These are phyloP conservation scores for Yamadazyma kanchanaburiensis DNA, from an alignment of 1,139 yeast genomes.

Conservation along the genomic window DNA sequence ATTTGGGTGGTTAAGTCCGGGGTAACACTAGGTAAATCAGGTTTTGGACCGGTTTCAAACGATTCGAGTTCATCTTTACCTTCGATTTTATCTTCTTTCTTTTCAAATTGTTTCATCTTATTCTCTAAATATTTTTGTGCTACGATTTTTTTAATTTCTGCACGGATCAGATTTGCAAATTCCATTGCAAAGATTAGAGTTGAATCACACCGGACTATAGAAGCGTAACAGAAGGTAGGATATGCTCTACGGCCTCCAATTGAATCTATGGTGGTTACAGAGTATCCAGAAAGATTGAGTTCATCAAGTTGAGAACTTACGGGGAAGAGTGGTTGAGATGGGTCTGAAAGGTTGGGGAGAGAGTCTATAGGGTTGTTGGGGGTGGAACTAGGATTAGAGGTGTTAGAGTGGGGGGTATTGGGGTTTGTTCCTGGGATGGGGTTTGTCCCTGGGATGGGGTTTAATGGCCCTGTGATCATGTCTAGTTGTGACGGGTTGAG, in stretches of 20 bases:
- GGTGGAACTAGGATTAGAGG: background rate
- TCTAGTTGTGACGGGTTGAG: no score
- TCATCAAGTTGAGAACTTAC: constrained; percentile 18
- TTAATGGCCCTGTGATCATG: no score
- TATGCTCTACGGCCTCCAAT: constrained; percentile 15
- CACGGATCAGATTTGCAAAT: background rate
- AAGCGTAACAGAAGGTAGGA: constrained; percentile 37
- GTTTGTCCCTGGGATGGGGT: no score
- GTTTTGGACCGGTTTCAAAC: no score
- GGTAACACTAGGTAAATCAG: no score
- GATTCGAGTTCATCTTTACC: no score
- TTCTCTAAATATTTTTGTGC: no score
- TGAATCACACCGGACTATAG: constrained; percentile 26
- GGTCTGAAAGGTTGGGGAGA: background rate
- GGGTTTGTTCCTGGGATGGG: no score
- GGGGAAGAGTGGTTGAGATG: constrained; percentile 6
- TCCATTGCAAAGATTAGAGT: constrained; percentile 1
- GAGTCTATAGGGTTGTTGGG: background rate
- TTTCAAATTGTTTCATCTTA: background rate
- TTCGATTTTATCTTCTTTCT: background rate
- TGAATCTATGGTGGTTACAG: constrained; percentile 1
- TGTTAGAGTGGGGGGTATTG: background rate
- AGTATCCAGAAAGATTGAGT: constrained; percentile 23
- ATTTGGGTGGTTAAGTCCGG: constrained; percentile 27
- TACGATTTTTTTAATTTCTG: background rate